Conservation (phyloP, 306 rosid genomes). For the Prunus fruticosa region DNA sequence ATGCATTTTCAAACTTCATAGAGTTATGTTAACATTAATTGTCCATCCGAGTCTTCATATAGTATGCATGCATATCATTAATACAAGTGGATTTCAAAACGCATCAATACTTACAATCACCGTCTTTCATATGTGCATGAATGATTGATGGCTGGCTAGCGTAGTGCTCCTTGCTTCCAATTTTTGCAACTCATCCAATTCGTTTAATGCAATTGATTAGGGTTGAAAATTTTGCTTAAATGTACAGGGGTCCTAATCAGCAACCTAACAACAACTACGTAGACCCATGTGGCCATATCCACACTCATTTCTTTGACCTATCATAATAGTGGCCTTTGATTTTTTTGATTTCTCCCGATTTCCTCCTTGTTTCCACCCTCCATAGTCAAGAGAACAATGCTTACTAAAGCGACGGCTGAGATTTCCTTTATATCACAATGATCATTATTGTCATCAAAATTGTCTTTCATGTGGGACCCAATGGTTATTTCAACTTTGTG, state of each 20-base stretch:
- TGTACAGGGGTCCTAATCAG: constrained; percentile 17
- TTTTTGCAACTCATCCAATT: background rate
- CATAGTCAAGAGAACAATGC: background rate
- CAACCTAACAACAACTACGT: constrained; percentile 35
- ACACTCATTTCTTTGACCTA: constrained; percentile 13
- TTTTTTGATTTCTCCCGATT: background rate
- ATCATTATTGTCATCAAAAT: background rate
- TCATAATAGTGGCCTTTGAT: background rate
- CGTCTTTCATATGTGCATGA: no score
- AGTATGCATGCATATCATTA: no score
- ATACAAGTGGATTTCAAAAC: no score
- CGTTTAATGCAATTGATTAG: background rate
- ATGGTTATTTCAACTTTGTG: background rate
- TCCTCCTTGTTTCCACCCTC: background rate
- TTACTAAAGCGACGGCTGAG: background rate
- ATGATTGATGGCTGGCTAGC: no score
- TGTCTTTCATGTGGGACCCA: constrained; percentile 14
- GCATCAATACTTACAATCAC: no score
- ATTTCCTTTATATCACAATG: background rate
- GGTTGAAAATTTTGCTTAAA: constrained; percentile 33
- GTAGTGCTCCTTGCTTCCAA: background rate
- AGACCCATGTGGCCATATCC: constrained; percentile 26
- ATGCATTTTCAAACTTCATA: no score
- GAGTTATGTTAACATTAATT: no score
- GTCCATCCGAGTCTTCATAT: no score